Base-by-base conservation (phyloP, 495 filamentous ascomycete genomes). In the Xylaria curta region DNA sequence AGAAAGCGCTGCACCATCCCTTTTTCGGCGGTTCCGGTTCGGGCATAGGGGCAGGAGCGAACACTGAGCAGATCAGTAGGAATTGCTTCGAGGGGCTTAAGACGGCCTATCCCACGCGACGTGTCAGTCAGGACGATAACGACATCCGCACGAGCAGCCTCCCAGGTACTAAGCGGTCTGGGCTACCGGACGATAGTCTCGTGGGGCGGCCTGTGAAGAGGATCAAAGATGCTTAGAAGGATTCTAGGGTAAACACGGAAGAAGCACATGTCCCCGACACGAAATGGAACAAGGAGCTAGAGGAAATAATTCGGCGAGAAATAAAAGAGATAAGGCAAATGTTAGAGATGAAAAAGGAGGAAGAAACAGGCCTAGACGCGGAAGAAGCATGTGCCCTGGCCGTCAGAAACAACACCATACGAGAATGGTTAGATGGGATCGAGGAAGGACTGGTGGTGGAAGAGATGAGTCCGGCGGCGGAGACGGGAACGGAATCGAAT, bases 11-110 rank as follows among this genome's bases (percentile, higher is more conserved):
- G 17, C 88, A 92, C 73, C 95, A 98, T 78, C 89, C 92, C 0
- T 99, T 97, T 80, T 97, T 98, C 79, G 54, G 71, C 54, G 46
- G 67, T 40, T 54, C 65, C 85, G 86, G 63, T 71, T 71, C 4
- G 74, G 76, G 15, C 62, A 62, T 47, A 49, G 58, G 47, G 17
- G 46, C 72, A 28, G 70, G 64, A 24, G 24, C 58, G 9, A 21
- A 21, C 15, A 88, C 87, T 3, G 88, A 90, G 42, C 89, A 89
- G 66, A 86, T 91, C 19, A 89, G 85, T 26, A 84, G 87, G 9
- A 94, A 97, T 79, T 98, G 96, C 78, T 99, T 99, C 75, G 94
- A 97, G 76, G 94, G 94, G 0, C 85, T 93, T 61, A 91, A 91
- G 76, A 88, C 87, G 70, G 92, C 96, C 77, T 99, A 99, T 82